Conservation (phyloP, 192 early-diverging fungal genomes). For the Coemansia sp. region DNA sequence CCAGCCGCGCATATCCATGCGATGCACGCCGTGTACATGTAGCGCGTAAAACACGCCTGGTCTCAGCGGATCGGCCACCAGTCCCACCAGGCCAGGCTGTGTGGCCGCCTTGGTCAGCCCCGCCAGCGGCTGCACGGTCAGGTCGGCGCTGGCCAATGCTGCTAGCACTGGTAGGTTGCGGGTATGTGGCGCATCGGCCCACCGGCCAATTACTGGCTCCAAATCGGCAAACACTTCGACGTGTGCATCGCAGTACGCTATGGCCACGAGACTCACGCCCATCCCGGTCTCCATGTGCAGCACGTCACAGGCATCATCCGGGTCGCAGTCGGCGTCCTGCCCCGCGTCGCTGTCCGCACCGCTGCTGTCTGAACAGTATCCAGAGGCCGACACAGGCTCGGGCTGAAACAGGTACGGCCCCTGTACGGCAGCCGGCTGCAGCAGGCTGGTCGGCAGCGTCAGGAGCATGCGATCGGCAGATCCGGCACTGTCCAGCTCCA, state of each 20-base stretch:
- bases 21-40: constrained; percentile 67
- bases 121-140: constrained; percentile 30
- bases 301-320: constrained; percentile 43
- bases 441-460: constrained; percentile 15
- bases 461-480: constrained; percentile 21
- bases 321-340: constrained; percentile 10
- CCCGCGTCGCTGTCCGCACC: constrained; percentile 1
- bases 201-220: constrained; percentile 51
- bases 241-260: constrained; percentile 59
- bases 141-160: constrained; percentile 54
- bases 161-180: constrained; percentile 50
- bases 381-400: constrained; percentile 25
- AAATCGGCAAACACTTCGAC: constrained; percentile 62
- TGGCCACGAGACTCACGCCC: constrained; percentile 51
- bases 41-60: constrained; percentile 63
- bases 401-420: constrained; percentile 53
- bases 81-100: constrained; percentile 37
- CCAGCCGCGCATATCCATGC: constrained; percentile 60
- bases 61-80: constrained; percentile 60
- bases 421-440: constrained; percentile 19
- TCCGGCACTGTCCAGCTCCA: constrained; percentile 14
- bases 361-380: constrained; percentile 18
- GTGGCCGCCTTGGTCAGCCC: background rate
- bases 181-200: constrained; percentile 15
- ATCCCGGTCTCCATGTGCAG: constrained; percentile 40